These are phyloP conservation scores for Ustilago curta DNA, from an alignment of 1,284 basidiomycete genomes.

Conservation along the genomic window DNA sequence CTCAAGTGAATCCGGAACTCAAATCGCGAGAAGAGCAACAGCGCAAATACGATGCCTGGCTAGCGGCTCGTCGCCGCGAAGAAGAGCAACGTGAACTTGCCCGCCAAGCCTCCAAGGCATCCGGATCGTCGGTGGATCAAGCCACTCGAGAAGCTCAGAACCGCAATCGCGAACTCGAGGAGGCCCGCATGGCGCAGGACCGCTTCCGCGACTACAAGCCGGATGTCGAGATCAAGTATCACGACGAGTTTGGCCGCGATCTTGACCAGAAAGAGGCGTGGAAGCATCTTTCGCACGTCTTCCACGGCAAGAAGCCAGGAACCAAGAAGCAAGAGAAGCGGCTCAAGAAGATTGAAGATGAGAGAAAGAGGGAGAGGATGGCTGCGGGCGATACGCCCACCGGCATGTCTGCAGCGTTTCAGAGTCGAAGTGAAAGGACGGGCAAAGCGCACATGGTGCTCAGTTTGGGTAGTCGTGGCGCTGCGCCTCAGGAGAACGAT, in stretches of 20 bases:
- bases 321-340: constrained; percentile 65
- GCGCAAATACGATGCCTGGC: constrained; percentile 87
- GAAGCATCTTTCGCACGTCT: constrained; percentile 68
- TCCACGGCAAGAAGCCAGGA: constrained; percentile 67
- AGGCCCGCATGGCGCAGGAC: constrained; percentile 84
- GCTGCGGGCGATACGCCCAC: constrained; percentile 65
- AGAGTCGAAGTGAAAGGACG: constrained; percentile 59
- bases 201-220: constrained; percentile 94
- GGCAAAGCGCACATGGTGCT: constrained; percentile 69
- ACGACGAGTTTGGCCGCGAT: constrained; percentile 86
- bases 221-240: constrained; percentile 94
- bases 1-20: constrained; percentile 77
- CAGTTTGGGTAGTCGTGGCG: constrained; percentile 61
- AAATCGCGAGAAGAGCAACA: constrained; percentile 84
- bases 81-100: constrained; percentile 84
- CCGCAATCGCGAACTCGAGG: constrained; percentile 87
- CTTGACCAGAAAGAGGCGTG: constrained; percentile 86
- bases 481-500: constrained; percentile 64
- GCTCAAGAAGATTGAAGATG: constrained; percentile 62
- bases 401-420: constrained; percentile 65
- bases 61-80: constrained; percentile 83
- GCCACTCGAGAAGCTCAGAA: constrained; percentile 95
- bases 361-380: constrained; percentile 65
- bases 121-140: constrained; percentile 78
- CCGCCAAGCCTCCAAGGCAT: constrained; percentile 71